Evolutionary conservation across 1,284 basidiomycete species (phyloP), one percentile per base, ranked within the genome.

Genomic region (Mycena citricolor): DNA sequence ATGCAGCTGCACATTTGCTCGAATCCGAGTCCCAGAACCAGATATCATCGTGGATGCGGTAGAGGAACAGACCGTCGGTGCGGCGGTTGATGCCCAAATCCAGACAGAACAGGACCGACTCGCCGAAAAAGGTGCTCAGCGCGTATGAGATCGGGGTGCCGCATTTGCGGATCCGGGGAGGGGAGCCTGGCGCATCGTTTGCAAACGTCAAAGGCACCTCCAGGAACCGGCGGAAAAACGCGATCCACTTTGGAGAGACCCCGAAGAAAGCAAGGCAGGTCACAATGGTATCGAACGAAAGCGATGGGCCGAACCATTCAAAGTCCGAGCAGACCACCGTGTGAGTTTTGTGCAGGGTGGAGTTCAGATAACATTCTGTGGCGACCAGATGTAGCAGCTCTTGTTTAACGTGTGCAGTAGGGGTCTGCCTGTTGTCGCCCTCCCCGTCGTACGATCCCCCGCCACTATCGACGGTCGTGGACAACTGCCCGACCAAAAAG

Each of bases 31-130:
- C 61, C 63, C 63, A 71, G 8, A 71, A 51, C 67, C 67, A 70
- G 16, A 70, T 48, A 37, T 71, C 68, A 38, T 73, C 68, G 48
- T 70, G 65, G 49, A 70, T 65, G 17, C 67, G 60, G 38, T 70
- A 62, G 2, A 71, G 58, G 56, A 62, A 68, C 19, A 71, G 46
- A 4, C 68, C 69, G 22, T 62, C 51, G 1, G 67, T 59, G 22
- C 52, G 53, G 34, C 69, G 69, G 42, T 71, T 70, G 41, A 71
- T 66, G 13, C 68, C 67, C 41, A 70, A 68, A 48, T 73, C 69
- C 67, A 73, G 68, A n/a, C 57, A 57, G 49, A 70, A 73, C 20
- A 71, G 44, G 8, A 70, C 44, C 3, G 55, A 55, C 48, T 73
- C 70, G 4, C 69, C 69, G 37, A 57, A 67, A 7, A 70, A 43